Percentiles rank a stretch among this genome's conserved stretches.
phyloP scores from a whole-genome alignment of 2,329 filamentous ascomycete genomes.

The Colletotrichum gigasporum region DNA sequence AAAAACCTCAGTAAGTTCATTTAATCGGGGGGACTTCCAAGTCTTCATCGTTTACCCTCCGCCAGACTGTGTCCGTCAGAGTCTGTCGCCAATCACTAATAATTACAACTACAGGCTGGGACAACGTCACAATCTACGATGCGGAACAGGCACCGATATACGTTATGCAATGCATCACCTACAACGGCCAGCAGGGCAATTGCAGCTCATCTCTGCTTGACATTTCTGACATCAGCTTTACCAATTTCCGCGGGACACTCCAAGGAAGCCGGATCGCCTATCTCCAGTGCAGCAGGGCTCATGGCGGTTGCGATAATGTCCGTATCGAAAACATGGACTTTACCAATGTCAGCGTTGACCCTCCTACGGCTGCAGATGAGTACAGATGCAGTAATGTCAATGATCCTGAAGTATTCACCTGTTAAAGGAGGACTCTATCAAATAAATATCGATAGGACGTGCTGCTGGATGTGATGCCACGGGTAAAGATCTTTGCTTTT shows the following conservation, averaged over 20 bases:
- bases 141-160: conserved; percentile 1
- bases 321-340: not conserved
- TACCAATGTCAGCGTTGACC: conserved; percentile 2
- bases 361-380: not conserved
- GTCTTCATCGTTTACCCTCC: no score
- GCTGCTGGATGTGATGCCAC: no score
- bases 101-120: not conserved
- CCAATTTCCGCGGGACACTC: not conserved
- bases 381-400: conserved; percentile 20
- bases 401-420: not conserved
- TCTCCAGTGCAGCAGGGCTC: conserved; percentile 10
- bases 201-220: not conserved
- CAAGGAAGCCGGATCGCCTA: not conserved
- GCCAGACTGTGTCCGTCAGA: no score
- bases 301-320: not conserved
- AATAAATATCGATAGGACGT: no score
- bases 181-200: not conserved
- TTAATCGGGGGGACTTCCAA: not conserved
- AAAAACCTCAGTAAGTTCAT: not conserved
- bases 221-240: conserved; percentile 11
- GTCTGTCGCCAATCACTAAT: no score
- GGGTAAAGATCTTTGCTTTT: no score
- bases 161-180: conserved; percentile 13
- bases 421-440: not conserved
- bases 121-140: conserved; percentile 8